Conservation (phyloP, 306 rosid species). For the Vigna reflexopilosa region DNA sequence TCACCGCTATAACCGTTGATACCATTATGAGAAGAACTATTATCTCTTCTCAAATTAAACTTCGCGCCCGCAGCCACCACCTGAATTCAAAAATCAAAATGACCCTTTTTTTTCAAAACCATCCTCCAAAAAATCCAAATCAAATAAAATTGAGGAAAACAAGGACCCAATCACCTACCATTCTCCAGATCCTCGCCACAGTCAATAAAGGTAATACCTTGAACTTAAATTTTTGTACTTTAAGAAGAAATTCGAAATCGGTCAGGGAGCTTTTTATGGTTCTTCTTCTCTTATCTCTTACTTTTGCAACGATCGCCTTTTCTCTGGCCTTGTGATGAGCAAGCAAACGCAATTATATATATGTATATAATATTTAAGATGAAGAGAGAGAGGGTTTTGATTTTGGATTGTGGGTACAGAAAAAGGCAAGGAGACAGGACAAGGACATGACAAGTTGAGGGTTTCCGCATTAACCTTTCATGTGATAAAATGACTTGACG, state of each 20-base stretch:
- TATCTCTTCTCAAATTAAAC: slow-evolving; percentile 53
- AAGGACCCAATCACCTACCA: slow-evolving; percentile 44
- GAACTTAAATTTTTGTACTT: slow-evolving; percentile 7
- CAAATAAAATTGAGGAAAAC: neutral
- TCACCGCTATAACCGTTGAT: slow-evolving; percentile 30
- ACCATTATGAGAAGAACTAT: slow-evolving; percentile 42
- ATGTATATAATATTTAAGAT: neutral
- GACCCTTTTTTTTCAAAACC: neutral
- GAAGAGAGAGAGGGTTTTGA: slow-evolving; percentile 20
- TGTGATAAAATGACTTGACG: slow-evolving; percentile 6
- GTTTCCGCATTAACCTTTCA: slow-evolving; percentile 19
- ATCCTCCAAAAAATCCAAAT: neutral
- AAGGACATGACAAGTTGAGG: neutral
- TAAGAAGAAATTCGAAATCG: slow-evolving; percentile 15
- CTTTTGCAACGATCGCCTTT: neutral
- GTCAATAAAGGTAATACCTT: slow-evolving; percentile 4
- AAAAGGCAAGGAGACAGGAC: neutral
- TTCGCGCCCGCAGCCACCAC: slow-evolving; percentile 59
- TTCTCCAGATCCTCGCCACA: slow-evolving; percentile 57
- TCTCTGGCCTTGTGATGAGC: neutral
- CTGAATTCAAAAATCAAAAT: slow-evolving; percentile 46
- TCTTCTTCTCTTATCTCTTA: neutral
- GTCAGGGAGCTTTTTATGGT: neutral
- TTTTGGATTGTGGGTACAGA: neutral
- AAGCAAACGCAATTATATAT: neutral